Conservation (phyloP, 225 moss, liverwort and hornwort species). For the Sphagnum tenellum region DNA sequence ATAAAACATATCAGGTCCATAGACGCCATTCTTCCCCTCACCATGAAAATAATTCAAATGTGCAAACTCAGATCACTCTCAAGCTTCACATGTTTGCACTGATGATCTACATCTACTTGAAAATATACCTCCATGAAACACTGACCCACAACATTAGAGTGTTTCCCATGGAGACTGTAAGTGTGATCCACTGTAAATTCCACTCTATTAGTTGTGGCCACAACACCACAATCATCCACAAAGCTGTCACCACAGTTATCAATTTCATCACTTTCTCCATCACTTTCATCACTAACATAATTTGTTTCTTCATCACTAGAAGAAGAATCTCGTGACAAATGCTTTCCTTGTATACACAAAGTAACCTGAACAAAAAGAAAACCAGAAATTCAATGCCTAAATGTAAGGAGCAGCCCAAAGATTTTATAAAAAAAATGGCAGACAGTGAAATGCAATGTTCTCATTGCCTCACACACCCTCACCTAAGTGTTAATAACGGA, state of each 20-base stretch:
- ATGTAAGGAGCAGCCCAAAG: background rate
- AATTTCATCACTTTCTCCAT: background rate
- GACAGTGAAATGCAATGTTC: too few relatives aligned
- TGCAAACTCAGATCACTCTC: too few relatives aligned
- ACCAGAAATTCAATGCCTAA: background rate
- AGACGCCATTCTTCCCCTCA: too few relatives aligned
- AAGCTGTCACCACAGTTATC: background rate
- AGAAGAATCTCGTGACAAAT: slow-evolving; percentile 17
- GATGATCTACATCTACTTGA: too few relatives aligned
- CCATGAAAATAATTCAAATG: too few relatives aligned
- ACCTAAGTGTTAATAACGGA: too few relatives aligned
- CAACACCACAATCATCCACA: background rate
- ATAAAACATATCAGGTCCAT: too few relatives aligned
- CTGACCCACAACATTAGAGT: slow-evolving; percentile 44
- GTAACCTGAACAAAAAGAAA: slow-evolving; percentile 13
- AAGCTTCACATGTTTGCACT: too few relatives aligned
- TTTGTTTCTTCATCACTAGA: slow-evolving; percentile 4
- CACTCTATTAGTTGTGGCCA: slow-evolving; percentile 6
- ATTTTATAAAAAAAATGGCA: background rate
- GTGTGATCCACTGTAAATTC: slow-evolving; percentile 20
- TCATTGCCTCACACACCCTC: too few relatives aligned
- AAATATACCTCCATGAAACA: slow-evolving; percentile 46
- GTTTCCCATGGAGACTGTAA: slow-evolving; percentile 33
- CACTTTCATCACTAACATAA: slow-evolving; percentile 1
- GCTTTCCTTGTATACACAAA: slow-evolving; percentile 32